phyloP scores from a whole-genome alignment of 495 filamentous ascomycete species.

The Hypoxylon perforatum region DNA sequence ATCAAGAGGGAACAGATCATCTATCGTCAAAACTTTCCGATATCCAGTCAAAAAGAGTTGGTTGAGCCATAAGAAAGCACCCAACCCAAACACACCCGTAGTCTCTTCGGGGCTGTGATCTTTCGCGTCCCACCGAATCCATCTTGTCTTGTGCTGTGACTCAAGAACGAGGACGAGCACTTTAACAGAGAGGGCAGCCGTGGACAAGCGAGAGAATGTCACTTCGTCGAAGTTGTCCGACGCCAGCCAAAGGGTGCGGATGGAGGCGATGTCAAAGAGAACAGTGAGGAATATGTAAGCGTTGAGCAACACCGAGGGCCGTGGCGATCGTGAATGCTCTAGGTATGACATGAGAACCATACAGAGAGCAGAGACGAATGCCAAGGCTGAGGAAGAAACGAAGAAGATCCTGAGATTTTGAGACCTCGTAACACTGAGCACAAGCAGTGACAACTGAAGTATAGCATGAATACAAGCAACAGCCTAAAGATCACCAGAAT shows the following conservation, averaged over 20 bases:
- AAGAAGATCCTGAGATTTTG: slow-evolving; percentile 52
- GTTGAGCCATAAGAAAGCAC: slow-evolving; percentile 71
- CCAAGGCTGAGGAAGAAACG: slow-evolving; percentile 56
- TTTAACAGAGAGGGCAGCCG: slow-evolving; percentile 59
- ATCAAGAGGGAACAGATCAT: slow-evolving; percentile 61
- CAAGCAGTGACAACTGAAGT: slow-evolving; percentile 59
- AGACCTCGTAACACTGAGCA: slow-evolving; percentile 54
- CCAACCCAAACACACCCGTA: slow-evolving; percentile 61
- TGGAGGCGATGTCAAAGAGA: slow-evolving; percentile 67
- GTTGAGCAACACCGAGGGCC: slow-evolving; percentile 70
- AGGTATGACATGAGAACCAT: slow-evolving; percentile 63
- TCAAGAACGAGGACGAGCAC: slow-evolving; percentile 64
- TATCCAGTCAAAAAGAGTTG: slow-evolving; percentile 62
- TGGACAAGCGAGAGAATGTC: slow-evolving; percentile 58
- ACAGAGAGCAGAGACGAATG: slow-evolving; percentile 45
- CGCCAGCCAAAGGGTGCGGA: slow-evolving; percentile 69
- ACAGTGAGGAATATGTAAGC: slow-evolving; percentile 69
- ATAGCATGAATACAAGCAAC: slow-evolving; percentile 54
- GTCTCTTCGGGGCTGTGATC: slow-evolving; percentile 69
- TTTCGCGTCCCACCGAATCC: slow-evolving; percentile 48
- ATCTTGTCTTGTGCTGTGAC: slow-evolving; percentile 61
- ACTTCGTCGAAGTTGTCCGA: slow-evolving; percentile 42
- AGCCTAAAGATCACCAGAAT: slow-evolving; percentile 41
- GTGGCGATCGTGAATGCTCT: slow-evolving; percentile 65
- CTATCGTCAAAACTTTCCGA: slow-evolving; percentile 51